Evolutionary conservation across 768 basidiomycete genomes (phyloP).

Genomic region (Phylloporus sp.): DNA sequence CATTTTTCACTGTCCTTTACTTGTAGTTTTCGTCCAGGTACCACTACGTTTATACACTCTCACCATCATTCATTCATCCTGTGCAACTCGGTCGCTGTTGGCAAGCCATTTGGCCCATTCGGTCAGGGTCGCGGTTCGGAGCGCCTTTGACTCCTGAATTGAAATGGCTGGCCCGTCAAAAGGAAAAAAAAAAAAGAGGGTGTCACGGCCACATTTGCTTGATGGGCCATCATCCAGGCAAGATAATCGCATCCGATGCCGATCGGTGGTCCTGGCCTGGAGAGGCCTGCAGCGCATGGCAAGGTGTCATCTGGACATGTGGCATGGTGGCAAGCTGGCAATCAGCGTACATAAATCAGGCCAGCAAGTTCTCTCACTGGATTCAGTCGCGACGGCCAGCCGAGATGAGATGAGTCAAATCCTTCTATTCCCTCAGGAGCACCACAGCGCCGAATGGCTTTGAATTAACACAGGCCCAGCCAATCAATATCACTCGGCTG

Average conservation of each 20-base stretch:
- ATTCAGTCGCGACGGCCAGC: constrained; percentile 11
- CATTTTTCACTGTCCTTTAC: constrained; percentile 26
- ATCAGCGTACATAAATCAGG: constrained; percentile 19
- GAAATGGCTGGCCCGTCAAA: constrained; percentile 1
- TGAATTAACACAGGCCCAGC: constrained; percentile 14
- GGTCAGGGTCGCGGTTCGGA: constrained; percentile 12
- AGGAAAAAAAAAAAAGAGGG: constrained; percentile 11
- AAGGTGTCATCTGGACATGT: constrained; percentile 10
- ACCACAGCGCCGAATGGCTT: constrained; percentile 16
- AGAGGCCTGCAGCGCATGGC: constrained; percentile 19
- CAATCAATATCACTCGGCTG: constrained; percentile 6
- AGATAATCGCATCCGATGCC: constrained; percentile 12
- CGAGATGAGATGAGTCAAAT: constrained; percentile 20
- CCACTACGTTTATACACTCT: constrained; percentile 21
- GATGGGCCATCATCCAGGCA: constrained; percentile 5
- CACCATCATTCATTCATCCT: constrained; percentile 11
- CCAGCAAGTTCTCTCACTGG: too few relatives aligned
- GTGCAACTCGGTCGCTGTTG: constrained; percentile 1
- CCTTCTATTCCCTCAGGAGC: constrained; percentile 2
- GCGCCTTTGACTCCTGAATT: constrained; percentile 3
- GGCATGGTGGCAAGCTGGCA: constrained; percentile 19
- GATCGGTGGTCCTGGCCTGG: constrained; percentile 6
- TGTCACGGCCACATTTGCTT: constrained; percentile 14
- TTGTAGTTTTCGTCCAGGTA: constrained; percentile 22
- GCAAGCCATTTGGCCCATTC: neutral